phyloP scores from a whole-genome alignment of 2,329 filamentous ascomycete genomes.

The Alternaria consortialis region DNA sequence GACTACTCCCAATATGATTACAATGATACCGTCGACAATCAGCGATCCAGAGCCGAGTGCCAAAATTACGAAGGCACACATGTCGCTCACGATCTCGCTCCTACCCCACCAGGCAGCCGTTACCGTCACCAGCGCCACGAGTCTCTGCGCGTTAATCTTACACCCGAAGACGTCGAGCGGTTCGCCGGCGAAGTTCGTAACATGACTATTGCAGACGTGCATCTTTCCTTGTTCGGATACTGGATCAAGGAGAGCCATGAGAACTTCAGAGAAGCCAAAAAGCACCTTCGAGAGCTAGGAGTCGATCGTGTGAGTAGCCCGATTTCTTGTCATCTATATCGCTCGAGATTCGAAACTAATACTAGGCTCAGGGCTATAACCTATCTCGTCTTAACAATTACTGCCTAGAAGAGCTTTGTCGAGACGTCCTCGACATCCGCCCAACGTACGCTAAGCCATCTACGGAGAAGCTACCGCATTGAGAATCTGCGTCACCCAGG shows the following conservation, averaged over 20 bases:
- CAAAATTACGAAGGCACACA: background rate
- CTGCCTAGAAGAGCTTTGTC: conserved; percentile 25
- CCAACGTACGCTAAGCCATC: conserved; percentile 12
- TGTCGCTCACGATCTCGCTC: background rate
- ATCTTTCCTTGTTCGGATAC: conserved; percentile 33
- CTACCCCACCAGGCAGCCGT: background rate
- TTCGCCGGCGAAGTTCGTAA: conserved; percentile 32
- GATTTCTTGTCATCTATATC: background rate
- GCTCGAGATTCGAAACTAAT: background rate
- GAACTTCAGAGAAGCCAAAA: conserved; percentile 34
- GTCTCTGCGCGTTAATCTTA: conserved; percentile 22
- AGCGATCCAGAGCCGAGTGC: background rate
- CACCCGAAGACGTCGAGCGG: conserved; percentile 17
- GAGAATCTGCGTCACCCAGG: conserved; percentile 8
- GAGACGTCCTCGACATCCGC: conserved; percentile 10
- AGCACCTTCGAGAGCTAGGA: conserved; percentile 39
- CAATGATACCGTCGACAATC: background rate
- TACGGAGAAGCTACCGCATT: conserved; percentile 9
- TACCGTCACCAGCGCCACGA: conserved; percentile 1
- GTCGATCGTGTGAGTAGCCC: conserved; percentile 34
- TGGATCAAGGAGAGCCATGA: conserved; percentile 36
- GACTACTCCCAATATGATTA: background rate
- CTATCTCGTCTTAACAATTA: conserved; percentile 24
- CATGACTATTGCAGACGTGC: conserved; percentile 36
- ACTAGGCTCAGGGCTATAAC: conserved; percentile 27